phyloP scores from a whole-genome alignment of 441 rosid genomes.

The Arabidopsis hybrid region DNA sequence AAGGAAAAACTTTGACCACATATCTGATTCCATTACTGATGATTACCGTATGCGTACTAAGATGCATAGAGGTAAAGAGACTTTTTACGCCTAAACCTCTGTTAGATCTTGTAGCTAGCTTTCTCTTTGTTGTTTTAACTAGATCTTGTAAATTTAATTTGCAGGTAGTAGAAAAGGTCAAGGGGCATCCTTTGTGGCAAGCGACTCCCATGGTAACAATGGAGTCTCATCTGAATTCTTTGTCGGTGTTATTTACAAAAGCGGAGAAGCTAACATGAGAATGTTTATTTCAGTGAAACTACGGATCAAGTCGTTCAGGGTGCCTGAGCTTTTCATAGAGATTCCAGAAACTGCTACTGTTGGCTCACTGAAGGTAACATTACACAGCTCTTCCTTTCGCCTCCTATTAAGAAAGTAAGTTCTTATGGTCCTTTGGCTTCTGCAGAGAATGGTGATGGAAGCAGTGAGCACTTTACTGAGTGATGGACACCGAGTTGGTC shows the following conservation, averaged over 20 bases:
- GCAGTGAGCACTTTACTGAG: constrained; percentile 85
- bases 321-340: constrained; percentile 94
- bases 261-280: constrained; percentile 47
- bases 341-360: constrained; percentile 92
- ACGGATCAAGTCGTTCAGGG: constrained; percentile 92
- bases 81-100: constrained; percentile 38
- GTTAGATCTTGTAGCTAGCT: constrained; percentile 37
- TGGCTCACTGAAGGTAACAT: constrained; percentile 87
- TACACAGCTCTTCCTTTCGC: neutral
- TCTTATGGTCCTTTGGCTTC: constrained; percentile 27
- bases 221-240: constrained; percentile 48
- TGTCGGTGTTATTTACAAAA: constrained; percentile 13
- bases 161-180: constrained; percentile 65
- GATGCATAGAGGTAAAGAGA: constrained; percentile 51
- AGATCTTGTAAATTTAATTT: constrained; percentile 32
- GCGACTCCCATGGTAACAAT: constrained; percentile 80
- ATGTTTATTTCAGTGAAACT: constrained; percentile 75
- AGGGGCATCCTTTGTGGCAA: constrained; percentile 61
- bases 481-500: constrained; percentile 82
- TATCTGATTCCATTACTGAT: constrained; percentile 61
- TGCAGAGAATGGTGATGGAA: constrained; percentile 92
- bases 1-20: constrained; percentile 62
- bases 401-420: neutral
- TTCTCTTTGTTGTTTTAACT: constrained; percentile 16
- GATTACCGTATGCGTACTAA: constrained; percentile 44